Percentiles rank a stretch among this genome's conserved stretches.
These are phyloP conservation scores for Puccinellia tenuiflora DNA, from an alignment of 176 grass and related monocot genomes.

Conservation along the genomic window DNA sequence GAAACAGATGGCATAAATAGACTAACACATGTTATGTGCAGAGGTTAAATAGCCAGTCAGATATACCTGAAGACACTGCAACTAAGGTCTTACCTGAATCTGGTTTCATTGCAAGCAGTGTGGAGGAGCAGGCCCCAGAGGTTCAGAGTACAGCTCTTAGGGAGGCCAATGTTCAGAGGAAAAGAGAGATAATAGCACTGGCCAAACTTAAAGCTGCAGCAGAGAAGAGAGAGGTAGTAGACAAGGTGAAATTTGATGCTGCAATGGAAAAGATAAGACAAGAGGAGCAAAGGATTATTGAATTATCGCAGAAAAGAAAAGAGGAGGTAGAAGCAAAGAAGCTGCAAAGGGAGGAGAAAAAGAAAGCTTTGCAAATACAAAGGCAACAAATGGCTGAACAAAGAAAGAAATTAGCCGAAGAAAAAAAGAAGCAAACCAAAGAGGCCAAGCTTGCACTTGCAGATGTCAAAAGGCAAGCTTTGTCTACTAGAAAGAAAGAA, in stretches of 20 bases:
- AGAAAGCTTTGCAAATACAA: neutral
- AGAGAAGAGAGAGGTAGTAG: neutral
- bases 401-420: neutral
- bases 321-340: neutral
- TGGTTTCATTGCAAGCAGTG: too few species aligned
- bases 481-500: neutral
- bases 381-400: neutral
- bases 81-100: too few species aligned
- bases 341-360: neutral
- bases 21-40: too few species aligned
- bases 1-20: too few species aligned
- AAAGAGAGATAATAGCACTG: neutral
- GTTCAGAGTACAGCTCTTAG: neutral
- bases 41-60: too few species aligned
- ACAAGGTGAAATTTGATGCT: neutral
- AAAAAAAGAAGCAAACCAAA: neutral
- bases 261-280: neutral
- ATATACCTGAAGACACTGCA: too few species aligned
- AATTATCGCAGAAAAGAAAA: neutral
- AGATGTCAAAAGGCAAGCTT: neutral
- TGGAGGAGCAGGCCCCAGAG: too few species aligned
- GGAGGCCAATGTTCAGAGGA: neutral
- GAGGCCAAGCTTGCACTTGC: neutral
- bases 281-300: neutral
- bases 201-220: neutral